These are phyloP conservation scores for Bidens hawaiensis DNA, from an alignment of 140 eudicot species.

Conservation along the genomic window DNA sequence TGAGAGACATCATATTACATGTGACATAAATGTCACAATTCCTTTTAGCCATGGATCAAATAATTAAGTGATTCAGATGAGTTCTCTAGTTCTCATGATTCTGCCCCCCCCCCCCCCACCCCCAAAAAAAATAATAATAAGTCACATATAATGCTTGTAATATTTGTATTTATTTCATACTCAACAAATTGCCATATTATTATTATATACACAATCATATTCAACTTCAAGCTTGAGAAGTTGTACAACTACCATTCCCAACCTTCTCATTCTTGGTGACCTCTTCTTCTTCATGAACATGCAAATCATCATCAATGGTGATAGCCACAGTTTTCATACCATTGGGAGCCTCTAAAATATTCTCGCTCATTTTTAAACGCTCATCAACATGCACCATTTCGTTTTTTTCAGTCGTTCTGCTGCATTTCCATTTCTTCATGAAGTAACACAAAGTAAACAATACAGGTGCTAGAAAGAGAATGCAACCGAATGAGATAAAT, in stretches of 20 bases:
- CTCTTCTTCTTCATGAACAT: constrained; percentile 55
- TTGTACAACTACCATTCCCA: constrained; percentile 15
- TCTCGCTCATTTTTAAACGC: constrained; percentile 50
- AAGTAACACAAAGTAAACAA: constrained; percentile 56
- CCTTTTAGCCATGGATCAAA: too few relatives aligned
- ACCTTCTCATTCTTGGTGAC: constrained; percentile 33
- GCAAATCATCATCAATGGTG: constrained; percentile 60
- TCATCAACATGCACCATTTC: constrained; percentile 49
- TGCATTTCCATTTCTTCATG: constrained; percentile 51
- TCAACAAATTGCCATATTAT: not conserved
- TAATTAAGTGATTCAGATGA: too few relatives aligned
- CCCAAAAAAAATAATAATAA: not conserved
- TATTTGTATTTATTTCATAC: not conserved
- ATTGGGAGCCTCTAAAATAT: constrained; percentile 55
- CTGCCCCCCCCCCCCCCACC: too few relatives aligned
- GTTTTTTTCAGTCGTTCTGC: constrained; percentile 28
- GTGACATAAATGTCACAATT: too few relatives aligned
- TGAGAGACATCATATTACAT: too few relatives aligned
- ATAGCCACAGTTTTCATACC: constrained; percentile 54
- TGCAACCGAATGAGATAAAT: constrained; percentile 59
- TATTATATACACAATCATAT: not conserved
- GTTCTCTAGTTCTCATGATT: too few relatives aligned
- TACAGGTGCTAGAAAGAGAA: constrained; percentile 53
- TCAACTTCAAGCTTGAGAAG: constrained; percentile 14
- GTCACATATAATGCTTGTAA: not conserved